A percentile compares a stretch with the other conserved stretches of the same genome.
These are phyloP conservation scores for Psilocybe cubensis DNA, from an alignment of 768 basidiomycete genomes.

Conservation along the genomic window DNA sequence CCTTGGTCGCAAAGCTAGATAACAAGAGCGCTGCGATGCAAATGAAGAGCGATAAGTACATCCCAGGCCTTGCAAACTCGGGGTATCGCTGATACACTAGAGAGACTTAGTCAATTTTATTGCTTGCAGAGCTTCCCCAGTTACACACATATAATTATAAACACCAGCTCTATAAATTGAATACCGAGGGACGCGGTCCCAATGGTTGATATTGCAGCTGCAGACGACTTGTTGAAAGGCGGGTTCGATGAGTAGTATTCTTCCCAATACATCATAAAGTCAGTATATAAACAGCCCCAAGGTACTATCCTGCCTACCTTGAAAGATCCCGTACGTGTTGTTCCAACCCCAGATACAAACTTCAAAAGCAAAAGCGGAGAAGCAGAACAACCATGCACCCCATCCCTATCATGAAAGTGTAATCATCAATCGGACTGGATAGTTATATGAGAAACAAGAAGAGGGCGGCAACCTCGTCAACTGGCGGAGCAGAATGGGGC, in stretches of 20 bases:
- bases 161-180: conserved; percentile 1
- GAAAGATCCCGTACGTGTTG: conserved; percentile 8
- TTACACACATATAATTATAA: neutral
- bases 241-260: conserved; percentile 8
- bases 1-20: conserved; percentile 3
- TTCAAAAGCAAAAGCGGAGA: conserved; percentile 1
- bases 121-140: neutral
- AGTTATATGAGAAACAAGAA: neutral
- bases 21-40: neutral
- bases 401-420: neutral
- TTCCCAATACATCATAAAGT: neutral
- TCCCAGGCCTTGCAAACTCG: conserved; percentile 1
- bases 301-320: neutral
- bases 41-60: neutral
- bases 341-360: conserved; percentile 8
- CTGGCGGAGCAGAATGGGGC: neutral
- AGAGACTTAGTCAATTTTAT: neutral
- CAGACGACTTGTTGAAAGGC: conserved; percentile 3
- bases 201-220: conserved; percentile 2
- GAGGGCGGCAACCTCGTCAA: neutral
- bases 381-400: conserved; percentile 2
- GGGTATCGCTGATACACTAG: conserved; percentile 9
- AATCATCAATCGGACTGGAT: no score
- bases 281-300: neutral
- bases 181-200: conserved; percentile 8